These are phyloP conservation scores for Desmodesmus armatus DNA, from an alignment of 139 green algal species.

Conservation along the genomic window DNA sequence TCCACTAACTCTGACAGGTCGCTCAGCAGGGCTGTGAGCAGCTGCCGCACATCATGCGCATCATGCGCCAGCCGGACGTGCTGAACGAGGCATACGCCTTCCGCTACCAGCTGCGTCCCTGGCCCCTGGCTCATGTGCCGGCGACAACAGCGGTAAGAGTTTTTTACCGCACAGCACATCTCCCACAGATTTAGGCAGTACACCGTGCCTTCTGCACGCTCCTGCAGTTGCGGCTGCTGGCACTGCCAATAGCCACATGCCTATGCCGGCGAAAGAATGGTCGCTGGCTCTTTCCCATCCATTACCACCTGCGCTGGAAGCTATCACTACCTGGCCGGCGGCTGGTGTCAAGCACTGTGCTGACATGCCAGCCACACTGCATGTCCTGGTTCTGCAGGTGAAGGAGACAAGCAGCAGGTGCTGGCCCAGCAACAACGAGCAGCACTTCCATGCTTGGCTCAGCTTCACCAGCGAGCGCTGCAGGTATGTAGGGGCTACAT, in stretches of 20 bases:
- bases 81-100: slow-evolving; percentile 19
- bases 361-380: not conserved
- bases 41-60: slow-evolving; percentile 22
- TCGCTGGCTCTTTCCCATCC: too few relatives aligned
- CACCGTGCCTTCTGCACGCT: too few relatives aligned
- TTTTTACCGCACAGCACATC: too few relatives aligned
- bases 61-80: slow-evolving; percentile 26
- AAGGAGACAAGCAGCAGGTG: slow-evolving; percentile 28
- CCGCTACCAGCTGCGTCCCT: slow-evolving; percentile 15
- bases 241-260: too few relatives aligned
- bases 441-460: slow-evolving; percentile 24
- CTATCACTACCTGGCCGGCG: too few relatives aligned
- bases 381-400: slow-evolving; percentile 11
- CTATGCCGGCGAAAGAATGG: too few relatives aligned
- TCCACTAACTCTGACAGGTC: slow-evolving; percentile 10
- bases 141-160: slow-evolving; percentile 4
- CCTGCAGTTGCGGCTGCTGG: too few relatives aligned
- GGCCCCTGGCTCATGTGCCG: slow-evolving; percentile 12
- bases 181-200: too few relatives aligned
- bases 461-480: slow-evolving; percentile 31
- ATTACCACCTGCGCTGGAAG: too few relatives aligned
- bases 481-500: too few relatives aligned
- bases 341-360: too few relatives aligned
- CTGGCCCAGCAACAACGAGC: slow-evolving; percentile 13
- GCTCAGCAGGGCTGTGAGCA: slow-evolving; percentile 9